Evolutionary conservation across 192 early-diverging fungal genomes (phyloP).

Genomic region (Haplosporangium gracile): DNA sequence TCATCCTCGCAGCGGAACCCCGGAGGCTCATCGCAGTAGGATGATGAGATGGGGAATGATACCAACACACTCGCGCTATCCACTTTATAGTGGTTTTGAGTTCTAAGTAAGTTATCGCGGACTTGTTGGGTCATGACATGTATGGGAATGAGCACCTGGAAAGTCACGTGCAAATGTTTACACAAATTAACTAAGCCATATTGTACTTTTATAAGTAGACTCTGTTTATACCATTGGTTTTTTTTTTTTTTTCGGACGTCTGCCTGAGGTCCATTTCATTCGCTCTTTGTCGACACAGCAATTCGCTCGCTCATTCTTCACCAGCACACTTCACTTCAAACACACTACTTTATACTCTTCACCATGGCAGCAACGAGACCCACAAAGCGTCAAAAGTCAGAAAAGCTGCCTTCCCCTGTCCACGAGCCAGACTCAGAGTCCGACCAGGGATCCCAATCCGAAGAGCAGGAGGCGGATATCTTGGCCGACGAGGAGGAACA

Average conservation of each 20-base stretch:
- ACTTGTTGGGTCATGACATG: too few relatives aligned
- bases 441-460: background rate
- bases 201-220: too few relatives aligned
- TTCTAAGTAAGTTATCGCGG: too few relatives aligned
- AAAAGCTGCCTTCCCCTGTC: background rate
- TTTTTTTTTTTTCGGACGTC: background rate
- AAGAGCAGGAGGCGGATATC: background rate
- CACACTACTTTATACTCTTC: background rate
- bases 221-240: too few relatives aligned
- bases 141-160: too few relatives aligned
- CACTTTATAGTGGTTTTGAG: too few relatives aligned
- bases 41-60: too few relatives aligned
- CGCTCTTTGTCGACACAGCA: background rate
- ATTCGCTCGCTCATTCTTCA: background rate
- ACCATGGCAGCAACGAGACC: constrained; percentile 12
- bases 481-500: constrained; percentile 3
- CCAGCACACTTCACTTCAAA: background rate
- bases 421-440: background rate
- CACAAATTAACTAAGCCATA: too few relatives aligned
- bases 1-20: too few relatives aligned
- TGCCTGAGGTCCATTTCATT: background rate
- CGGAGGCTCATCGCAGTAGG: too few relatives aligned
- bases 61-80: too few relatives aligned
- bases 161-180: too few relatives aligned
- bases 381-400: constrained; percentile 12